Evolutionary conservation across 2,329 filamentous ascomycete species (phyloP), one percentile per base, ranked within the genome.

Genomic region (Helotiales sp.): DNA sequence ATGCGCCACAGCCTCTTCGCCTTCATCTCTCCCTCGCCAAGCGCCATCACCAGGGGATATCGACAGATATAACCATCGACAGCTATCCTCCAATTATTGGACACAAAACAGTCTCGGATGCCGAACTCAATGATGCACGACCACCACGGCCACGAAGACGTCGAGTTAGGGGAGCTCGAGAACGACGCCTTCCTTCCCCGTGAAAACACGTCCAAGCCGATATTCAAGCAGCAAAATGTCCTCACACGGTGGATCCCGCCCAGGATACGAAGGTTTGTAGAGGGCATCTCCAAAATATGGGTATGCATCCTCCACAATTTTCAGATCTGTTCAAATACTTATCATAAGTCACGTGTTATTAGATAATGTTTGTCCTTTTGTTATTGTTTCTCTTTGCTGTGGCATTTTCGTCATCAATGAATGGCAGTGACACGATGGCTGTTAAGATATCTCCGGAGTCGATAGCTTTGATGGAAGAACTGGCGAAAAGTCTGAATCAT

Each of bases 281-380:
- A 63, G 28, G 66, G 63, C 34, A 13, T 68, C 10, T 70, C 66
- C 1, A 69, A 63, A 61, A 24, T 67, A 20, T 66, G 62, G 62
- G 68, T 70, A 37, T 20, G 62, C n/a, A 22, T 30, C 11, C 15
- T 49, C 20, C 24, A 7, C 45, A 30, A 34, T 40, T 32, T 49
- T 10, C 17, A 45, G 20, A 20, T 45, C 40, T 45, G 40, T 45
- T 17, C 32, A 40, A 28, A 45, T 11, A 49, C 43, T 65, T 15
- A 67, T 15, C 15, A 67, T 15, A 20, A 1, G 40, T 66, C 66
- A 67, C 68, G 63, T 70, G 66, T n/a, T 26, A 55, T 22, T 37
- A 71, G 71, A 57, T 70, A n/a, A 63, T 71, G 65, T 67, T 71
- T 10, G 22, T 67, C 1, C 10, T 62, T 22, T 49, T 68, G 8